Evolutionary conservation across 1,139 yeast species (phyloP).

Genomic region (Magnusiomyces clavatus): DNA sequence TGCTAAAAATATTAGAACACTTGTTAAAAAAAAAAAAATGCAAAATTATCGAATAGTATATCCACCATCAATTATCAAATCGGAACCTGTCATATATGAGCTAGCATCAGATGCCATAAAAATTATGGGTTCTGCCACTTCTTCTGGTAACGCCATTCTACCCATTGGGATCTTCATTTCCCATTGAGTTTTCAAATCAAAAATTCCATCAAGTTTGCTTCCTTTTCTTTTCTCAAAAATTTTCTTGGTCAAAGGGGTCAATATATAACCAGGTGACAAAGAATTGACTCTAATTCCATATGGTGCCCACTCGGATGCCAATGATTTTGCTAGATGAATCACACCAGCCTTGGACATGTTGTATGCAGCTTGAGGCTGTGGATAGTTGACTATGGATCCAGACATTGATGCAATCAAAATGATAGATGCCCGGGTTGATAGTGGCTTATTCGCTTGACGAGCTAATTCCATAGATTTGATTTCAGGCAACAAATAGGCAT

Average conservation of each 20-base stretch:
- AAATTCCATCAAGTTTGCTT: too few species aligned
- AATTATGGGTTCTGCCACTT: conserved; percentile 70
- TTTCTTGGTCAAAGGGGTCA: conserved; percentile 55
- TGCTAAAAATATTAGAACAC: too few species aligned
- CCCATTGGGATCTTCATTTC: conserved; percentile 64
- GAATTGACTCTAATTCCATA: conserved; percentile 72
- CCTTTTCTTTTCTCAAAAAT: conserved; percentile 39
- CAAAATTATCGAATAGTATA: conserved; percentile 47
- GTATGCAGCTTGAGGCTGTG: conserved; percentile 79
- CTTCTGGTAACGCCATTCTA: background rate
- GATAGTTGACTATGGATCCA: conserved; percentile 73
- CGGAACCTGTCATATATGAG: conserved; percentile 77
- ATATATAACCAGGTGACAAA: conserved; percentile 74
- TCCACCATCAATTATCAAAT: conserved; percentile 77
- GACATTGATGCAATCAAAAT: conserved; percentile 82
- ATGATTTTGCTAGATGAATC: conserved; percentile 63
- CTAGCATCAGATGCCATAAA: conserved; percentile 68
- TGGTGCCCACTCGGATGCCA: conserved; percentile 82
- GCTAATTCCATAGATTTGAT: too few species aligned
- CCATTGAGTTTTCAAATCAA: conserved; percentile 49
- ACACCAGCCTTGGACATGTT: conserved; percentile 85
- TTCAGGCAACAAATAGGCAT: too few species aligned
- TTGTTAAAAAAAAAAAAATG: background rate
- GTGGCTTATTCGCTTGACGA: background rate
- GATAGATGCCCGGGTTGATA: conserved; percentile 45